phyloP scores from a whole-genome alignment of 73 alveolate genomes.

The Blepharisma japonicum region DNA sequence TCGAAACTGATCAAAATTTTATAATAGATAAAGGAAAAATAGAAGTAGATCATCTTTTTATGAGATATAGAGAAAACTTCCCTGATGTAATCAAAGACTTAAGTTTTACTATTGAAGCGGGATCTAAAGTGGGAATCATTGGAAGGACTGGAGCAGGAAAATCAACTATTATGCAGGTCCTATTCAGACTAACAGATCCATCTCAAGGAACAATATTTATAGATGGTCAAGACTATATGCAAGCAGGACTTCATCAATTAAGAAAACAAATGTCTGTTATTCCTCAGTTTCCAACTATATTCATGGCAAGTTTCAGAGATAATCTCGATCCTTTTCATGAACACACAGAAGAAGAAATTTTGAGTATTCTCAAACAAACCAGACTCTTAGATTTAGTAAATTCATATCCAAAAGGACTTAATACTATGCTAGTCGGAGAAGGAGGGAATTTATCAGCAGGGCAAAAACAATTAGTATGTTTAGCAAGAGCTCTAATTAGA shows the following conservation, averaged over 20 bases:
- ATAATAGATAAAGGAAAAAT: conserved; percentile 35
- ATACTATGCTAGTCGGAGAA: conserved; percentile 57
- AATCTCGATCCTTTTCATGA: conserved; percentile 82
- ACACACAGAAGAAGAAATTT: conserved; percentile 54
- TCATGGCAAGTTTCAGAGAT: conserved; percentile 67
- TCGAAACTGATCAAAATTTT: not conserved
- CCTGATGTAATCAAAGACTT: conserved; percentile 36
- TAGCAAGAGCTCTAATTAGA: conserved; percentile 63
- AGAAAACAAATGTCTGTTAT: conserved; percentile 67
- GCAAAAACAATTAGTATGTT: conserved; percentile 63
- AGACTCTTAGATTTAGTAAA: conserved; percentile 40
- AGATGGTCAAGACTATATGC: conserved; percentile 59
- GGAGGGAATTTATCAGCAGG: conserved; percentile 72
- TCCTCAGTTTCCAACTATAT: conserved; percentile 71
- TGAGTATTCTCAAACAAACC: conserved; percentile 47
- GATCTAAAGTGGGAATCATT: conserved; percentile 68
- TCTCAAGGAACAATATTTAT: conserved; percentile 45
- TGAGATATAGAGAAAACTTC: conserved; percentile 39
- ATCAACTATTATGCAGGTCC: conserved; percentile 67
- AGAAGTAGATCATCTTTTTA: conserved; percentile 25
- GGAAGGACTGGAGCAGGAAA: conserved; percentile 94
- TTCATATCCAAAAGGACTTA: conserved; percentile 33
- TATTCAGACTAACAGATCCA: conserved; percentile 69
- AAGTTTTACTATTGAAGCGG: conserved; percentile 27
- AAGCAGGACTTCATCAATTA: conserved; percentile 61